Base-by-base conservation (phyloP, 176 grass and related monocot genomes). In the Dendrocalamus sinicus region DNA sequence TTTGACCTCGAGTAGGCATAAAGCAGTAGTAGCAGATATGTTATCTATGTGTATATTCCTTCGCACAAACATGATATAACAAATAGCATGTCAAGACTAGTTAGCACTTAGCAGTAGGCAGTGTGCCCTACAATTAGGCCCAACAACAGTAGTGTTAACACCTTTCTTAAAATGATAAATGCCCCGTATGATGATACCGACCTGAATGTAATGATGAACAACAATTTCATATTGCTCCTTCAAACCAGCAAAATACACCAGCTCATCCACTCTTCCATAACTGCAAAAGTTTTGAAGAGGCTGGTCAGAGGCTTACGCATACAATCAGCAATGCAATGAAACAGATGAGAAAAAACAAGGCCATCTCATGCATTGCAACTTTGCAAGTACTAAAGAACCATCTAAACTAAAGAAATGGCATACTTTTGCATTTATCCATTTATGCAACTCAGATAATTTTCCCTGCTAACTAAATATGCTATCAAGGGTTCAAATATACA, bases 161-260 rank as follows among this genome's bases (percentile, higher is more conserved):
- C 19, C 40, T 43, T 81, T 52, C 43, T 20, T 26, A 23, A 85
- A 14, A 51, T 51, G 48, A 51, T 51, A 51, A 51, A 72, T 84
- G 12, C 15, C n/a, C 5, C 53, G 30, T 61, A 62, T 66, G 32
- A 48, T 80, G 75, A 54, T 52, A 87, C 70, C 26, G 66, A 92
- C 96, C 91, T 95, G 93, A 88, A 98, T 98, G 77, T 94, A 98
- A 90, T 98, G 89, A 84, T 95, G 96, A 89, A 98, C 84, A 12
- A 98, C 93, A 77, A 98, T 95, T 87, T 98, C 96, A 76, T 94
- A 91, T 41, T 98, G 90, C 60, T 94, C 93, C 75, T 98, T 98
- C 74, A 98, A 90, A 83, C 90, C 83, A 83, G 96, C 96, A 92
- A 98, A 98, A 83, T 92, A 98, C 28, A 98, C 96, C 17, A 98